Conservation (phyloP, 208 protist species). For the Trypanosoma rangeli region DNA sequence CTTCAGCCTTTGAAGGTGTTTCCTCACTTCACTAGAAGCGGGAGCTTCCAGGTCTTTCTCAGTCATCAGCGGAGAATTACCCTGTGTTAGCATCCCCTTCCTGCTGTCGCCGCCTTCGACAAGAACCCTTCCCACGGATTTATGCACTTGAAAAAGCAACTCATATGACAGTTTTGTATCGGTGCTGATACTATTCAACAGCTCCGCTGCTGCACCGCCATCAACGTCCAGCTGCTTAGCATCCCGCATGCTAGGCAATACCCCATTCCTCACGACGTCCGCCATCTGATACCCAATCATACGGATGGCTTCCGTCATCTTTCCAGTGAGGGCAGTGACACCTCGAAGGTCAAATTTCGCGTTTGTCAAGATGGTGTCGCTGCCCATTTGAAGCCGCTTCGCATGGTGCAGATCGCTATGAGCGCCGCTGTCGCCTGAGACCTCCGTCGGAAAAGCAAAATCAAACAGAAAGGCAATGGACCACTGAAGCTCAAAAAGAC, state of each 20-base stretch:
- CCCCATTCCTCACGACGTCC: constrained; percentile 27
- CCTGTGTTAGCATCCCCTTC: not conserved
- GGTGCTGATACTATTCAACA: constrained; percentile 7
- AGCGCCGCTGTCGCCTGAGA: not conserved
- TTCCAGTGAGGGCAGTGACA: constrained; percentile 28
- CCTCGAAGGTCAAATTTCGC: constrained; percentile 19
- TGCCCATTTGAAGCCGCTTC: constrained; percentile 17
- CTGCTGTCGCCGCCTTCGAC: not conserved
- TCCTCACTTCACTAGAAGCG: not conserved
- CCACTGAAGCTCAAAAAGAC: constrained; percentile 71
- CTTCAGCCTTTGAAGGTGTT: constrained; percentile 24
- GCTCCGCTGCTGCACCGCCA: not conserved
- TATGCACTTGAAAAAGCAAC: constrained; percentile 13
- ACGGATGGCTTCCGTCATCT: constrained; percentile 45
- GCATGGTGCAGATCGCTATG: constrained; percentile 1
- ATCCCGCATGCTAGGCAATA: not conserved
- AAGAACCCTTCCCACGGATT: constrained; percentile 6
- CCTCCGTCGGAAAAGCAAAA: constrained; percentile 48
- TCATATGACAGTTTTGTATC: constrained; percentile 2
- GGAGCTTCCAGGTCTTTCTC: not conserved
- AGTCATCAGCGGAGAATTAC: not conserved
- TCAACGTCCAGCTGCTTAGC: not conserved
- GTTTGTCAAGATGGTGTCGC: constrained; percentile 32
- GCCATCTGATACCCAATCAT: constrained; percentile 40
- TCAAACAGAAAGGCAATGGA: constrained; percentile 57